These are phyloP conservation scores for Didymella keratinophila DNA, from an alignment of 2,329 filamentous ascomycete species.

Conservation along the genomic window DNA sequence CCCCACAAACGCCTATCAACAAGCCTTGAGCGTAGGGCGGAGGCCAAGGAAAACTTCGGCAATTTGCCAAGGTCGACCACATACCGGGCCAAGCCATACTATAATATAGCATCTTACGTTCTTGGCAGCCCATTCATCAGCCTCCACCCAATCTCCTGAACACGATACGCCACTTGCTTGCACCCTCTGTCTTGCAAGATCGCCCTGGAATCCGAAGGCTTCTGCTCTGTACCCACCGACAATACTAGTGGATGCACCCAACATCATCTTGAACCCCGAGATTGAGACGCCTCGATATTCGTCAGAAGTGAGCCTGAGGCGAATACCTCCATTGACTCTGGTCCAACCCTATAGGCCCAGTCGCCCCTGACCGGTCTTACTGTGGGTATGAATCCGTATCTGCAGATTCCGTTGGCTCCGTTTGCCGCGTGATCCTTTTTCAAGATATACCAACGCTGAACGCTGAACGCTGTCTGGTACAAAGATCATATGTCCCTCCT, in stretches of 20 bases:
- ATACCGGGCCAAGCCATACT: neutral
- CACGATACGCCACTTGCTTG: neutral
- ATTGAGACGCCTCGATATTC: neutral
- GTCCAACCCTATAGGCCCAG: neutral
- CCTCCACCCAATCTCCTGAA: neutral
- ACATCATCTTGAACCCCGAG: neutral
- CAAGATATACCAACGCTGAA: too few relatives aligned
- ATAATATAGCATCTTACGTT: neutral
- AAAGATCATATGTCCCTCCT: too few relatives aligned
- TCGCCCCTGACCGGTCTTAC: neutral
- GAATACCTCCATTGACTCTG: neutral
- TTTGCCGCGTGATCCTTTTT: neutral
- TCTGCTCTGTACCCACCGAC: neutral
- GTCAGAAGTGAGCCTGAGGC: neutral
- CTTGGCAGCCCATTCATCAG: neutral
- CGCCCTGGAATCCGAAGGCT: too few relatives aligned
- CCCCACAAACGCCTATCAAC: slow-evolving; percentile 3
- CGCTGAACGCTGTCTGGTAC: too few relatives aligned
- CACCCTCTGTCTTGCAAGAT: neutral
- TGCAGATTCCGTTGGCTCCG: neutral
- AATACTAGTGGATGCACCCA: neutral
- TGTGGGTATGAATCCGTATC: neutral
- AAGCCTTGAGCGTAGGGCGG: neutral
- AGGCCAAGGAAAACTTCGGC: slow-evolving; percentile 1
- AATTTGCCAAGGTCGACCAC: neutral